Base-by-base conservation (phyloP, 306 rosid species). In the Fragaria nilgerrensis region DNA sequence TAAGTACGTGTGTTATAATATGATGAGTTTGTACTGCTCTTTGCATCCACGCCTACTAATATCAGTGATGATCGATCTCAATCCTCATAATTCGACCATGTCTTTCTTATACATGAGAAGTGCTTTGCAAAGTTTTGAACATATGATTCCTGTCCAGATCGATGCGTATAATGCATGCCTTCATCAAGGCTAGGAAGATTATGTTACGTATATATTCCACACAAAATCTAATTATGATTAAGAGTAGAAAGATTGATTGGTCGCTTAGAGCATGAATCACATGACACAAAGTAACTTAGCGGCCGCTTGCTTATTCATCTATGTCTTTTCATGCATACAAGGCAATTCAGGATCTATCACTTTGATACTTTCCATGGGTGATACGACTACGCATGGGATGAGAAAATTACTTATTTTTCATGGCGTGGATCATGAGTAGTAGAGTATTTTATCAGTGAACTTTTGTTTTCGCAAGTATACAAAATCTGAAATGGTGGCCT, bases 381-480 rank as follows among this genome's bases (percentile, higher is more conserved):
- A 22, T 58, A 8, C 53, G 34, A 25, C 75, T 56, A 61, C 59
- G 41, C 73, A 61, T 75, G 72, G 73, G 80, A 80, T 19, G 39
- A 68, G 59, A 13, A 75, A 75, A 68, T 34, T 78, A 75, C 14
- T 56, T 50, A 67, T 12, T 59, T 58, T 45, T 19, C 36, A 43
- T 50, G 62, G 61, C 72, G 75, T 72, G 84, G 77, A 81, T 44
- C 79, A 72, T 19, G 75, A 32, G 58, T 37, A n/a, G 36, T 37
- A n/a, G 25, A 25, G 65, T 62, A 72, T 65, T 55, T 66, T 29
- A 43, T 50, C 56, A 29, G 49, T 47, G 73, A 22, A n/a, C 61
- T 56, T 79, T 81, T 71, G 71, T 49, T 43, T 73, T 66, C 32
- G 77, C 52, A 67, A 44, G 52, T 25, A 17, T 14, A 64, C 19